A percentile compares a stretch with the other conserved stretches of the same genome.
Conservation (phyloP, 1,139 yeast species). For the Magnusiomyces tetraspermus region DNA sequence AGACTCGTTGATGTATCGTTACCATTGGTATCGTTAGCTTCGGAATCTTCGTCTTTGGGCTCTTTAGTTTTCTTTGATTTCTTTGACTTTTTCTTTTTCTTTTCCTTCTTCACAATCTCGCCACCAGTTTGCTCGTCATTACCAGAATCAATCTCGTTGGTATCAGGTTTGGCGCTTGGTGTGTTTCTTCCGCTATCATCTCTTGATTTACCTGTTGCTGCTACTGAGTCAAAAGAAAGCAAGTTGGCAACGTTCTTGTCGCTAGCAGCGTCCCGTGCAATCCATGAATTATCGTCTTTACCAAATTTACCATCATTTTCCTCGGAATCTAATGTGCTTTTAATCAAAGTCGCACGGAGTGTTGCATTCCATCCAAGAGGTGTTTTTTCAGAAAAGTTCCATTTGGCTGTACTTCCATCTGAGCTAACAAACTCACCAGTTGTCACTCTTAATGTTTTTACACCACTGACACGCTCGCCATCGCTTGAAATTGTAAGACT, state of each 20-base stretch:
- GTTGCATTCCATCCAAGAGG: constrained; percentile 62
- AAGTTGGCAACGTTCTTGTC: background rate
- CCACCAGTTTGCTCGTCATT: background rate
- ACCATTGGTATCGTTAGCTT: no score
- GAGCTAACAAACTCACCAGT: constrained; percentile 61
- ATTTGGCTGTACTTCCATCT: constrained; percentile 50
- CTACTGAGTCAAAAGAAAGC: background rate
- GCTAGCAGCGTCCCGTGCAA: background rate
- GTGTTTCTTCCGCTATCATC: background rate
- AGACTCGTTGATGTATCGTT: no score
- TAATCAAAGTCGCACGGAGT: constrained; percentile 47
- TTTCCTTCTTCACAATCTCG: constrained; percentile 6
- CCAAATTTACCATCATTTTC: background rate
- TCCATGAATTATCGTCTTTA: background rate
- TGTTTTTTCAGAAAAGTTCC: constrained; percentile 57
- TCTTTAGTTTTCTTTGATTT: constrained; percentile 2
- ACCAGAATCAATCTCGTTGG: background rate
- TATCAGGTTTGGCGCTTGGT: background rate
- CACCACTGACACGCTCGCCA: constrained; percentile 16
- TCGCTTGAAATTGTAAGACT: constrained; percentile 42
- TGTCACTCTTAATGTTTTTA: constrained; percentile 52
- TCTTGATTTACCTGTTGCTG: background rate
- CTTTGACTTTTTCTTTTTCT: constrained; percentile 4
- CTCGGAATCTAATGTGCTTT: constrained; percentile 3
- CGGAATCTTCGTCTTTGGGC: constrained; percentile 6